phyloP scores from a whole-genome alignment of 2,329 filamentous ascomycete species.

The Calycina herbarum region DNA sequence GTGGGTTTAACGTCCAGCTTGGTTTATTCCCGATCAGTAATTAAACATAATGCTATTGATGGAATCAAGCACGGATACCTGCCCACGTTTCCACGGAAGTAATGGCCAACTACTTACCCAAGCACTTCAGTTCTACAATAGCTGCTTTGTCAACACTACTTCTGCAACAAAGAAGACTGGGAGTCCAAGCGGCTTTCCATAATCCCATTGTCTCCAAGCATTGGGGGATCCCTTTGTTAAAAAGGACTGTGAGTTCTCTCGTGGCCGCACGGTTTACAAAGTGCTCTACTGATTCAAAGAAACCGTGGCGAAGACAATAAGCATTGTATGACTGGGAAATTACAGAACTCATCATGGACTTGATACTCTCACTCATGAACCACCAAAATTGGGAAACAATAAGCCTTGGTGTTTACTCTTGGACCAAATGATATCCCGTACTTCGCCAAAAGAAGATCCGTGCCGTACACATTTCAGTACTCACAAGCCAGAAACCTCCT shows the following conservation, averaged over 20 bases:
- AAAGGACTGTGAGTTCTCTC: background rate
- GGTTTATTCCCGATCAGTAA: background rate
- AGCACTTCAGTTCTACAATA: background rate
- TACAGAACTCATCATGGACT: background rate
- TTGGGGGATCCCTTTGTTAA: background rate
- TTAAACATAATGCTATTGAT: background rate
- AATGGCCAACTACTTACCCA: background rate
- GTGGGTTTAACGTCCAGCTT: background rate
- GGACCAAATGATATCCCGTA: background rate
- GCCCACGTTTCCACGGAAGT: background rate
- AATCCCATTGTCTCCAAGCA: background rate
- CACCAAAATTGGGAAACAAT: background rate
- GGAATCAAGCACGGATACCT: background rate
- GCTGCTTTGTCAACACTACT: background rate
- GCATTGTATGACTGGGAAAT: background rate
- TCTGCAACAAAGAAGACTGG: background rate
- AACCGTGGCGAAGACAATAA: background rate
- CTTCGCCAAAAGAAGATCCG: background rate
- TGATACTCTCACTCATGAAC: background rate
- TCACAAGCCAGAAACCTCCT: background rate
- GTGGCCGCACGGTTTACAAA: background rate
- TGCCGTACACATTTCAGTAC: background rate
- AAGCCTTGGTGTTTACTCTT: background rate
- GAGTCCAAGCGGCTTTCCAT: background rate
- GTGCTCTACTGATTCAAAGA: background rate